Base-by-base conservation (phyloP, 1,284 basidiomycete species). In the Schizophyllum amplum region DNA sequence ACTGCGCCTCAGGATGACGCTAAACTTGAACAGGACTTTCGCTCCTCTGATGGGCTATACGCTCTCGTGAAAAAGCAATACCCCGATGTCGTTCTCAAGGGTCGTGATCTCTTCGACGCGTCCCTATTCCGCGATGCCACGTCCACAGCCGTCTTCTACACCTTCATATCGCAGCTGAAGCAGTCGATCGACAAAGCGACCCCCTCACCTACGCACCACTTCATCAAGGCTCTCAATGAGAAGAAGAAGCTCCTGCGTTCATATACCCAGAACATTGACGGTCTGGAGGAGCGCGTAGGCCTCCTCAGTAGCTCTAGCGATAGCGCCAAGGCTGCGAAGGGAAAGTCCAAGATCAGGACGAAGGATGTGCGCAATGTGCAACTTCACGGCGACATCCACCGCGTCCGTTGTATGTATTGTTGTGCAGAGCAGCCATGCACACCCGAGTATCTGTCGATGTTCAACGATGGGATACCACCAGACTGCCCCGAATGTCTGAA, bases 231-330 rank as follows among this genome's bases (percentile, higher is more conserved):
- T 5, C 81, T 98, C 0, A 90, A 96, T 63, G 70, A 78, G 9
- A 92, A 93, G 71, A 89, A 90, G 55, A 93, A 90, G 66, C 75
- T 98, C 1, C 72, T 96, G 25, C 83, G 94, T 55, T 90, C 87
- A 2, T 98, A 98, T 70, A 97, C 95, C 0, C 94, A 97, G 71
- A 98, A 97, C 67, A 94, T 98, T 54, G 95, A 98, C 70, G 94
- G 92, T 5, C 75, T 98, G 21, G 95, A 98, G 69, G 86, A 87
- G 63, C 79, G 81, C 56, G 84, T 84, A 1, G 95, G 94, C 0
- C 78, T 98, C 5, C 69, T 80, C 33, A 78, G 86, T 47, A 83
- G 78, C 59, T 81, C 83, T 2, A 82, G 79, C 60, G 74, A 80
- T 51, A 77, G 76, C 6, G 78, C 74, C 1, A 81, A 75, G 65